These are phyloP conservation scores for Malus sieversii DNA, from an alignment of 306 rosid species.

Conservation along the genomic window DNA sequence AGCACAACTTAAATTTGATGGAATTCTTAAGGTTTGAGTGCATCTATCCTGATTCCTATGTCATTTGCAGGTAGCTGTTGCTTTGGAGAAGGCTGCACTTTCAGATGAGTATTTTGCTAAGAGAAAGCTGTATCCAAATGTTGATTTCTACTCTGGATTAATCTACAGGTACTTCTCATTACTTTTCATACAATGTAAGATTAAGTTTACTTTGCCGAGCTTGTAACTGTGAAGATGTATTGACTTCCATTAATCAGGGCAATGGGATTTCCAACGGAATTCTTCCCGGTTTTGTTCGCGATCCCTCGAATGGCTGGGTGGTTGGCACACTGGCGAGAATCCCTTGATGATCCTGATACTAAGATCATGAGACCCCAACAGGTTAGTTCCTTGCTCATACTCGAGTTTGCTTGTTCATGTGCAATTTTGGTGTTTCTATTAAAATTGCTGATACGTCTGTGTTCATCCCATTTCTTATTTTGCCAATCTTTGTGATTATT, in stretches of 20 bases:
- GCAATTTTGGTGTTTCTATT: not conserved
- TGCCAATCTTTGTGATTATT: constrained; percentile 9
- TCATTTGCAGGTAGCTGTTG: constrained; percentile 65
- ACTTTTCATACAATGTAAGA: not conserved
- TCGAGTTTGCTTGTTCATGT: not conserved
- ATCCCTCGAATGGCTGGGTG: constrained; percentile 97
- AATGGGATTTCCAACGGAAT: constrained; percentile 85
- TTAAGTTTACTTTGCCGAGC: not conserved
- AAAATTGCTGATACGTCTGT: no score
- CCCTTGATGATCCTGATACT: constrained; percentile 86
- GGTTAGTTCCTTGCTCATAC: constrained; percentile 24
- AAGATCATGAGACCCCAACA: constrained; percentile 90
- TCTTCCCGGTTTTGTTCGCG: constrained; percentile 77
- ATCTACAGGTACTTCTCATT: constrained; percentile 46
- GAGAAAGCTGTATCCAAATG: constrained; percentile 89
- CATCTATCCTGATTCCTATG: not conserved
- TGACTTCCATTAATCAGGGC: constrained; percentile 48
- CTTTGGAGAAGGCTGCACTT: constrained; percentile 80
- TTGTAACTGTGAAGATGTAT: not conserved
- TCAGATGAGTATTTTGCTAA: constrained; percentile 78
- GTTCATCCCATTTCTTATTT: not conserved
- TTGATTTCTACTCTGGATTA: constrained; percentile 88
- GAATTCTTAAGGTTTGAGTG: not conserved
- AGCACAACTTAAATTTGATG: not conserved
- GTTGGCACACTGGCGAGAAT: constrained; percentile 92